Base-by-base conservation (phyloP, 306 rosid species). In the Clitoria ternatea region DNA sequence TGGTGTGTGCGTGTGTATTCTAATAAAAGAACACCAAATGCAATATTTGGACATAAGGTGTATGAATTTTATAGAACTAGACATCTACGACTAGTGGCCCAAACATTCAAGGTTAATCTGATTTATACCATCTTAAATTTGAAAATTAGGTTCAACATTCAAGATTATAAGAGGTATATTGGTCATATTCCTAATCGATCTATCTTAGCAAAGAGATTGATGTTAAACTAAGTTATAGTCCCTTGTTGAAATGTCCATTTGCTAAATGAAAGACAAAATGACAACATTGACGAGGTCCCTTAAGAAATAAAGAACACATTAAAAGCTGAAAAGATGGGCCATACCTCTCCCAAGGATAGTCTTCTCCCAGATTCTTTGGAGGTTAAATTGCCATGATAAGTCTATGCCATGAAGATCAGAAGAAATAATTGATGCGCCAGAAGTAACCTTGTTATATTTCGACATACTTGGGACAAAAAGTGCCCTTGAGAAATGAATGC, bases 281-380 rank as follows among this genome's bases (percentile, higher is more conserved):
- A 53, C 36, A 64, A 17, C 66, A 54, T 12, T 2, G n/a, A n/a
- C 10, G 44, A 62, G 35, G 68, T 30, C 60, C 13, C 72, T 24
- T 22, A 10, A 64, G 26, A 30, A 37, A 35, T 64, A 64, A 57
- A 33, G 42, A 62, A 54, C 22, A 72, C 5, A 2, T 6, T 18
- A 68, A 49, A 82, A 39, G 56, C 12, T 15, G 61, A 44, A 59
- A 70, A 66, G 36, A 69, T 50, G 44, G 59, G 43, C 67, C 35
- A 70, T 82, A 90, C 93, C 93, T 66, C 81, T 82, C 36, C 82
- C 81, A 7, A 72, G 84, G 24, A 73, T 60, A 69, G 80, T 79
- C 83, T 88, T 90, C 88, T 90, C 94, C 96, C 96, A 90, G 14
- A 80, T 69, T 79, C 77, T 79, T 64, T 90, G 91, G 33, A 90